These are phyloP conservation scores for Candida odintsovae DNA, from an alignment of 805 yeast species.

Conservation along the genomic window DNA sequence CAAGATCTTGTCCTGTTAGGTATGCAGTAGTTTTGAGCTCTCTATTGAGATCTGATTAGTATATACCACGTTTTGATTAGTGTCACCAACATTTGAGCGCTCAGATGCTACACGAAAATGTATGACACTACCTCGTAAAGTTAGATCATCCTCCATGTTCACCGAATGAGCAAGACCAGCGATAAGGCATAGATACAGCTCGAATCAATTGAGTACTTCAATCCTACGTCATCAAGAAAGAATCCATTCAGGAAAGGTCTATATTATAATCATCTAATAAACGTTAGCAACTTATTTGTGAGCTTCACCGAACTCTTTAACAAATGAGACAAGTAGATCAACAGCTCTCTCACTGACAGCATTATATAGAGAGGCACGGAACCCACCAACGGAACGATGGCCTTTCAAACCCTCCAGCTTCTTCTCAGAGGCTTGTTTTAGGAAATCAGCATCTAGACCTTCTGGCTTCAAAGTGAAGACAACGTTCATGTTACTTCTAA, in stretches of 20 bases:
- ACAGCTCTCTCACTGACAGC: constrained; percentile 7
- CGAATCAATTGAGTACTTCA: no score
- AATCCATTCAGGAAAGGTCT: no score
- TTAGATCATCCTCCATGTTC: no score
- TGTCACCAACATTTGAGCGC: no score
- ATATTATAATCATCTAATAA: neutral
- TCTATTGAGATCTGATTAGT: no score
- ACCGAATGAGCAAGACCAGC: no score
- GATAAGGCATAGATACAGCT: no score
- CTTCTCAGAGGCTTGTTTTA: constrained; percentile 55
- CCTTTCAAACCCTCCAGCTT: constrained; percentile 44
- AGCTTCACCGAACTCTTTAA: constrained; percentile 33
- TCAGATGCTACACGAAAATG: no score
- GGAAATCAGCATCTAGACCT: constrained; percentile 62
- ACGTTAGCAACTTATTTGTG: constrained; percentile 15
- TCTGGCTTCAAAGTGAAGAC: constrained; percentile 72
- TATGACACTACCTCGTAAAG: no score
- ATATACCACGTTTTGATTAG: no score
- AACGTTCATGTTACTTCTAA: constrained; percentile 86
- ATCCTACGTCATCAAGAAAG: neutral
- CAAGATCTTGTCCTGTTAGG: no score
- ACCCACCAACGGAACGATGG: constrained; percentile 11
- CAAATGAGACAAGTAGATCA: constrained; percentile 4
- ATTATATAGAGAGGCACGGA: constrained; percentile 8
- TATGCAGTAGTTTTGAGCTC: no score